Conservation (phyloP, 306 rosid genomes). For the Fragaria nilgerrensis region DNA sequence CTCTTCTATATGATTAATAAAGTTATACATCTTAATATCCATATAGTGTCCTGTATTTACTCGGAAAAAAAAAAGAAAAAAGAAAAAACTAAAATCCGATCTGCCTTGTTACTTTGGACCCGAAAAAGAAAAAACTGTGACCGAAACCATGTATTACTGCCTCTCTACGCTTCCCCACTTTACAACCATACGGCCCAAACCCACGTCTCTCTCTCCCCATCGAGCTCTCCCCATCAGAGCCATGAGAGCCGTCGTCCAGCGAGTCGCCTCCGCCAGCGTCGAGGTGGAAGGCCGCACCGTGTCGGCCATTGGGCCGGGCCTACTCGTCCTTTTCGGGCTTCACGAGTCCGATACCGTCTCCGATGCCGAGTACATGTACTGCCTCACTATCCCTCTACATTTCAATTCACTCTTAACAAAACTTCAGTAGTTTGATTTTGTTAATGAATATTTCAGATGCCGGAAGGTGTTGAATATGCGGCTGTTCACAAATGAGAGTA, state of each 20-base stretch:
- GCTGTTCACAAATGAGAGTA: slow-evolving; percentile 65
- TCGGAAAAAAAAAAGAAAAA: too few relatives aligned
- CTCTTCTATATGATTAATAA: too few relatives aligned
- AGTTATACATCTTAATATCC: too few relatives aligned
- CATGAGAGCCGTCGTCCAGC: slow-evolving; percentile 89
- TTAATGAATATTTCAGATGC: slow-evolving; percentile 37
- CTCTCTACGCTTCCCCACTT: slow-evolving; percentile 6
- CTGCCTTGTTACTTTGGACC: too few relatives aligned
- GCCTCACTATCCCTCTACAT: background rate
- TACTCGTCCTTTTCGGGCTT: slow-evolving; percentile 80
- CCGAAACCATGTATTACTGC: slow-evolving; percentile 25
- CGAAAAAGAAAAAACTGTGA: too few relatives aligned
- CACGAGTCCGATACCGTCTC: slow-evolving; percentile 75
- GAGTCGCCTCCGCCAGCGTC: slow-evolving; percentile 86
- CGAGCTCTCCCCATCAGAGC: slow-evolving; percentile 40
- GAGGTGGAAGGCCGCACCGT: slow-evolving; percentile 78
- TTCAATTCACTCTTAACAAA: background rate
- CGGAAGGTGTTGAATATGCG: slow-evolving; percentile 93
- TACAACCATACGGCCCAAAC: slow-evolving; percentile 17
- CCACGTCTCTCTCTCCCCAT: background rate
- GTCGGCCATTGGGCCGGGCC: slow-evolving; percentile 90
- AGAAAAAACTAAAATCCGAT: too few relatives aligned
- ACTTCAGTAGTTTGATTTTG: background rate
- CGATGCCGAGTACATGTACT: slow-evolving; percentile 83
- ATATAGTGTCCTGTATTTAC: too few relatives aligned